These are phyloP conservation scores for Pilaira anomala DNA, from an alignment of 192 early-diverging fungal genomes.

Conservation along the genomic window DNA sequence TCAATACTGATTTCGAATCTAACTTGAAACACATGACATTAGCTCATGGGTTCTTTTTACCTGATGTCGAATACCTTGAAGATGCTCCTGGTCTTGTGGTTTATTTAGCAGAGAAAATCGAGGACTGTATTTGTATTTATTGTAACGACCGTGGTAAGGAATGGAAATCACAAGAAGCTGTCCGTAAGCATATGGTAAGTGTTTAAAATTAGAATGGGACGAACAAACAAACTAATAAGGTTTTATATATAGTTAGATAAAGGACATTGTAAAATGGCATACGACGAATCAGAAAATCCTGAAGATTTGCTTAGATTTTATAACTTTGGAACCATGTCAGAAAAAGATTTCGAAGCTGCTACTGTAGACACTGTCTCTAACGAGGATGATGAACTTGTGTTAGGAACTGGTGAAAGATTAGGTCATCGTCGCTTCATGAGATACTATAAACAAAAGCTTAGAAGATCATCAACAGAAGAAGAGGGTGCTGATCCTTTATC, in stretches of 20 bases:
- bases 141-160: slow-evolving; percentile 89
- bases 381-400: slow-evolving; percentile 10
- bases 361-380: neutral
- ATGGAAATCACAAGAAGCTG: slow-evolving; percentile 83
- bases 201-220: neutral
- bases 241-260: slow-evolving; percentile 63
- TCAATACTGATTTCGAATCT: slow-evolving; percentile 53
- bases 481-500: neutral
- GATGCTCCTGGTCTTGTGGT: slow-evolving; percentile 84
- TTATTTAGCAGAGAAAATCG: slow-evolving; percentile 89
- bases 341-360: slow-evolving; percentile 25
- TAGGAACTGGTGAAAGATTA: slow-evolving; percentile 16
- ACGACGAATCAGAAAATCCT: slow-evolving; percentile 87
- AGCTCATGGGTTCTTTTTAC: slow-evolving; percentile 92
- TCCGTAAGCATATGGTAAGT: slow-evolving; percentile 85
- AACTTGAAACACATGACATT: slow-evolving; percentile 92
- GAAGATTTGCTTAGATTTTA: slow-evolving; percentile 92
- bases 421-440: slow-evolving; percentile 20
- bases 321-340: slow-evolving; percentile 70
- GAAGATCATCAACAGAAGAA: neutral
- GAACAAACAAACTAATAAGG: neutral
- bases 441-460: slow-evolving; percentile 23
- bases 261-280: slow-evolving; percentile 94
- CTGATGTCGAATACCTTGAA: slow-evolving; percentile 89
- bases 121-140: slow-evolving; percentile 90